Conservation (phyloP, 352 stramenopile species). For the Thalassiosira oceanica region DNA sequence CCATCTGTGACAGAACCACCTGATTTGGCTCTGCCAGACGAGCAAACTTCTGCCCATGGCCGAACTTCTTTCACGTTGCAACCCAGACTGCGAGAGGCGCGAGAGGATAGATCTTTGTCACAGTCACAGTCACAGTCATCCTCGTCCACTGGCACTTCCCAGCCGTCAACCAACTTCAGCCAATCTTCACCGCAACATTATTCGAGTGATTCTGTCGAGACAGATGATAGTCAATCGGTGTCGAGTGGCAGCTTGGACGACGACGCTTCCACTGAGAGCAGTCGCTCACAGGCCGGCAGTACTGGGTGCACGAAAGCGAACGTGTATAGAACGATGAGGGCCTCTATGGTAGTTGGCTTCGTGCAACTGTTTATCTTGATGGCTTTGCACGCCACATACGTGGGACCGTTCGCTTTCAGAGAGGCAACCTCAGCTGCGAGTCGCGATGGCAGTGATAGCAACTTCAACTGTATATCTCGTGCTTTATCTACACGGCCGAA, state of each 20-base stretch:
- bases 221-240: no score
- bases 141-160: no score
- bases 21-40: background rate
- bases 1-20: no score
- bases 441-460: background rate
- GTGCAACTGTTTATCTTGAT: constrained; percentile 43
- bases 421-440: background rate
- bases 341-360: constrained; percentile 24
- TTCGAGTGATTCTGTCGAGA: no score
- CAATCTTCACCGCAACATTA: no score
- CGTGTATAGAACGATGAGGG: constrained; percentile 30
- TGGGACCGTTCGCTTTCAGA: constrained; percentile 37
- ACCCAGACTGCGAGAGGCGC: no score
- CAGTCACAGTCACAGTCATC: background rate
- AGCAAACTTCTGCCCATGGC: background rate
- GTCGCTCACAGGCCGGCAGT: constrained; percentile 1
- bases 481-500: constrained; percentile 33
- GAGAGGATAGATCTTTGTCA: no score
- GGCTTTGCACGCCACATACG: constrained; percentile 51
- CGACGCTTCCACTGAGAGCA: background rate
- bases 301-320: constrained; percentile 33
- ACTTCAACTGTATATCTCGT: constrained; percentile 41
- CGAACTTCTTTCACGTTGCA: no score
- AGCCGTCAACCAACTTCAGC: constrained; percentile 29
- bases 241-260: no score